A percentile compares a stretch with the other conserved stretches of the same genome.
phyloP scores from a whole-genome alignment of 2,329 filamentous ascomycete species.

The Lachnellula subtilissima region DNA sequence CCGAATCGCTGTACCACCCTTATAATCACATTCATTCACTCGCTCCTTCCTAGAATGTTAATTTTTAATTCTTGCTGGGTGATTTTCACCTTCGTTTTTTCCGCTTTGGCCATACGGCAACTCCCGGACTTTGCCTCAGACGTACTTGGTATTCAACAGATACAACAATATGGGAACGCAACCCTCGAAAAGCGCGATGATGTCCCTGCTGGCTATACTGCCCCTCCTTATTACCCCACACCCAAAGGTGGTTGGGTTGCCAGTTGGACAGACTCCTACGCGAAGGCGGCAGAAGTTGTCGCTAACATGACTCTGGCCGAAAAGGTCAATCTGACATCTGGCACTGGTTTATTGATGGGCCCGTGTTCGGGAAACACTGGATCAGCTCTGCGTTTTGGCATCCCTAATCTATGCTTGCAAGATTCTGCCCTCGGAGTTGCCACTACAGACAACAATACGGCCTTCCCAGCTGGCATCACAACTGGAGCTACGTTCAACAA shows the following conservation, averaged over 20 bases:
- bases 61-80: slow-evolving; percentile 1
- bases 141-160: not conserved
- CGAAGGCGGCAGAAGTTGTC: slow-evolving; percentile 63
- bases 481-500: slow-evolving; percentile 73
- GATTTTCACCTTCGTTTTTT: not conserved
- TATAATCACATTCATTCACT: not conserved
- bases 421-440: slow-evolving; percentile 69
- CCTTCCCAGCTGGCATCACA: slow-evolving; percentile 76
- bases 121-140: slow-evolving; percentile 14
- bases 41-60: slow-evolving; percentile 1
- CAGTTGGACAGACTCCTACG: slow-evolving; percentile 63
- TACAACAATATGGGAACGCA: not conserved
- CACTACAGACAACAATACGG: slow-evolving; percentile 68
- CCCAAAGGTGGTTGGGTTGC: slow-evolving; percentile 51
- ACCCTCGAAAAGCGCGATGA: slow-evolving; percentile 15
- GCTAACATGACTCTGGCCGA: slow-evolving; percentile 74
- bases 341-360: slow-evolving; percentile 65
- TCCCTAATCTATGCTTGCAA: slow-evolving; percentile 67
- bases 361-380: slow-evolving; percentile 74
- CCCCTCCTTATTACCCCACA: slow-evolving; percentile 28
- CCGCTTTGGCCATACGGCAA: not conserved
- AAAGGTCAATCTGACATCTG: slow-evolving; percentile 72
- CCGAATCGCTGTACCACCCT: not conserved
- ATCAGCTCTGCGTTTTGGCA: slow-evolving; percentile 63
- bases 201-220: slow-evolving; percentile 26